A percentile compares a stretch with the other conserved stretches of the same genome.
phyloP scores from a whole-genome alignment of 2,329 filamentous ascomycete genomes.

The Nigrospora oryzae region DNA sequence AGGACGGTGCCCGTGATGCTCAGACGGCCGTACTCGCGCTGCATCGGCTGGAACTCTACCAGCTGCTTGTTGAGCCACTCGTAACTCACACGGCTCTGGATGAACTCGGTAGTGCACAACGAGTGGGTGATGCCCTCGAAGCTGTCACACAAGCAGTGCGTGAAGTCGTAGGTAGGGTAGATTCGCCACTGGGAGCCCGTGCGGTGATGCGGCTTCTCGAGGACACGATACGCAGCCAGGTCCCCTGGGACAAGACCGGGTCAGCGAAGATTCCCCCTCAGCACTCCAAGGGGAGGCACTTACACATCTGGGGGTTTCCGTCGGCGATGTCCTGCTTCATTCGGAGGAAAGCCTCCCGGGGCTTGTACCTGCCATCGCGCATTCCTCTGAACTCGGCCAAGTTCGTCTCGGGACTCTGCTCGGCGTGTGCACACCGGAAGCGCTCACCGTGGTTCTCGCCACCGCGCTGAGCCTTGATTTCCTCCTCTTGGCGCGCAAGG shows the following conservation, averaged over 20 bases:
- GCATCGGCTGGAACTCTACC: slow-evolving; percentile 85
- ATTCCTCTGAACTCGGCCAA: slow-evolving; percentile 79
- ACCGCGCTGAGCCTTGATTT: slow-evolving; percentile 82
- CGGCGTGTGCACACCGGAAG: slow-evolving; percentile 74
- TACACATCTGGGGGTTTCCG: slow-evolving; percentile 72
- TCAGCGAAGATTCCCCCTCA: background rate
- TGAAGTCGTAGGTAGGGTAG: slow-evolving; percentile 92
- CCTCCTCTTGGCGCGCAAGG: slow-evolving; percentile 41
- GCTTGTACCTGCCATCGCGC: slow-evolving; percentile 84
- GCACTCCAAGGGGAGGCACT: background rate
- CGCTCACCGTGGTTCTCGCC: slow-evolving; percentile 63
- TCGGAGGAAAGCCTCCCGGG: slow-evolving; percentile 73
- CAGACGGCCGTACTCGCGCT: slow-evolving; percentile 70
- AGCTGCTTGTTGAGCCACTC: slow-evolving; percentile 81
- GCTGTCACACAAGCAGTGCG: slow-evolving; percentile 84
- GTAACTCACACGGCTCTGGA: slow-evolving; percentile 76
- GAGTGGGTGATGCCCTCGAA: slow-evolving; percentile 90
- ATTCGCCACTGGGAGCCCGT: slow-evolving; percentile 84
- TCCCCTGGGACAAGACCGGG: slow-evolving; percentile 47
- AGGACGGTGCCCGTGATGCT: slow-evolving; percentile 80
- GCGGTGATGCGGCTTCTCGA: slow-evolving; percentile 62
- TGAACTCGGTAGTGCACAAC: slow-evolving; percentile 88
- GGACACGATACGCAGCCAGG: slow-evolving; percentile 79
- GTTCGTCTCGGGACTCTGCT: slow-evolving; percentile 66
- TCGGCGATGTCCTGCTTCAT: slow-evolving; percentile 88